Base-by-base conservation (phyloP, 2,329 filamentous ascomycete species). In the Tolypocladium ophioglossoides region DNA sequence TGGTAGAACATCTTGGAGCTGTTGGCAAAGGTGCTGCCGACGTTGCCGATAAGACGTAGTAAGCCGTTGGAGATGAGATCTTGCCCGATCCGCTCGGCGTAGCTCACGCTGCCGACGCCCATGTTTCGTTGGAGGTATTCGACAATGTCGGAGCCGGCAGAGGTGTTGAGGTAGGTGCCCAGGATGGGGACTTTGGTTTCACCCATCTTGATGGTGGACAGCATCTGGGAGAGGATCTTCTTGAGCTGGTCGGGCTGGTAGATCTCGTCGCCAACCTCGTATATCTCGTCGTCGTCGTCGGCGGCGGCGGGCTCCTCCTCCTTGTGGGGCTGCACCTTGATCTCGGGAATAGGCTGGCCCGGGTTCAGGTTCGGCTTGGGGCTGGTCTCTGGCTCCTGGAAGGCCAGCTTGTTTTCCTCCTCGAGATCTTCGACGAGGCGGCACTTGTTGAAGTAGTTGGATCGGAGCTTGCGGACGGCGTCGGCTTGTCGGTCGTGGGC, bases 401-500 rank as follows among this genome's bases (percentile, higher is more conserved):
- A 99, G 40, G 91, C 94, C 54, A 99, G 80, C 73, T 99, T 97
- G 70, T 96, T 96, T 76, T 99, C 95, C 72, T 99, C 94, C 69
- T 99, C 94, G 57, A 97, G 75, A 67, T 99, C 94, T 69, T 99
- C 95, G 8, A 97, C 87, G 58, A 96, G 77, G 51, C 95, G 86
- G 69, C 94, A 99, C 74, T 97, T 99, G 78, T 97, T 99, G 80
- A 97, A 97, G 73, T 99, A 99, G 63, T 89, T 88, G 70, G 89
- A 96, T 59, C 94, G 85, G 63, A 96, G 82, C 74, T 97, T 97
- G 78, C 91, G 90, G 57, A 96, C 90, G 22, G 81, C 71, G 58
- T 99, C 94, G 55, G 87, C 86, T 71, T 99, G 95, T 61, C 88
- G 89, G 68, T 96, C 90, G 70, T 97, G 91, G 57, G 88, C 82